Evolutionary conservation across 2,329 filamentous ascomycete species (phyloP).

Genomic region (Hortaea sp.): DNA sequence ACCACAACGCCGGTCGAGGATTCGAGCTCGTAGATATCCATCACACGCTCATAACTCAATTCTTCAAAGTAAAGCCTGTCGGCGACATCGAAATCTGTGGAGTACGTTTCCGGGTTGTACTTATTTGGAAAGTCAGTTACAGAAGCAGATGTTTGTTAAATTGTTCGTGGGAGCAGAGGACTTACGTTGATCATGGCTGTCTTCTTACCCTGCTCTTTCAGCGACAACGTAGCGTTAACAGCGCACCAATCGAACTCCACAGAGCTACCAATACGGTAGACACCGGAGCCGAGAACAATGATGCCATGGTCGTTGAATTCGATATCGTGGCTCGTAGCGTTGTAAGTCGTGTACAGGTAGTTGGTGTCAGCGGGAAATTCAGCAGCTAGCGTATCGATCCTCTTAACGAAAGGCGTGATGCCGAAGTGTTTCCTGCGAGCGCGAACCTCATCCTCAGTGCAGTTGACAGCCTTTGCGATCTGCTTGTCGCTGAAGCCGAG

Average conservation of each 20-base stretch:
- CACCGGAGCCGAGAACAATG: slow-evolving; percentile 82
- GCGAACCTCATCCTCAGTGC: slow-evolving; percentile 82
- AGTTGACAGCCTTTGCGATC: slow-evolving; percentile 76
- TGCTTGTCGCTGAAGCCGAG: slow-evolving; percentile 95
- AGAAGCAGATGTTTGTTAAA: too few species aligned
- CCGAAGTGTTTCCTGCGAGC: slow-evolving; percentile 75
- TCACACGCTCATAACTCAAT: slow-evolving; percentile 89
- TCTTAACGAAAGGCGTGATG: slow-evolving; percentile 94
- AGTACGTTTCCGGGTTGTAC: slow-evolving; percentile 71
- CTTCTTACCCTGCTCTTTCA: slow-evolving; percentile 84
- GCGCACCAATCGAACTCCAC: slow-evolving; percentile 99
- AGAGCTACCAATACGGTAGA: slow-evolving; percentile 94
- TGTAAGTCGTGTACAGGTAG: slow-evolving; percentile 97
- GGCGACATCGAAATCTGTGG: slow-evolving; percentile 78
- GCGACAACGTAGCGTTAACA: slow-evolving; percentile 74
- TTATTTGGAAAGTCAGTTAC: slow-evolving; percentile 7
- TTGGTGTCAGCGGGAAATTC: slow-evolving; percentile 94
- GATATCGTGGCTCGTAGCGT: slow-evolving; percentile 86
- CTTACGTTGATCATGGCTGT: slow-evolving; percentile 82
- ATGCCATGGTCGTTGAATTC: slow-evolving; percentile 87
- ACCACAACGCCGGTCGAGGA: slow-evolving; percentile 78
- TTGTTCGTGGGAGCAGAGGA: neutral
- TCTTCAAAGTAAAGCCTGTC: slow-evolving; percentile 97
- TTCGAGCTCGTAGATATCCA: slow-evolving; percentile 77
- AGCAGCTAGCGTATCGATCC: slow-evolving; percentile 92